A percentile compares a stretch with the other conserved stretches of the same genome.
phyloP scores from a whole-genome alignment of 805 yeast species.

The Candida germanica region DNA sequence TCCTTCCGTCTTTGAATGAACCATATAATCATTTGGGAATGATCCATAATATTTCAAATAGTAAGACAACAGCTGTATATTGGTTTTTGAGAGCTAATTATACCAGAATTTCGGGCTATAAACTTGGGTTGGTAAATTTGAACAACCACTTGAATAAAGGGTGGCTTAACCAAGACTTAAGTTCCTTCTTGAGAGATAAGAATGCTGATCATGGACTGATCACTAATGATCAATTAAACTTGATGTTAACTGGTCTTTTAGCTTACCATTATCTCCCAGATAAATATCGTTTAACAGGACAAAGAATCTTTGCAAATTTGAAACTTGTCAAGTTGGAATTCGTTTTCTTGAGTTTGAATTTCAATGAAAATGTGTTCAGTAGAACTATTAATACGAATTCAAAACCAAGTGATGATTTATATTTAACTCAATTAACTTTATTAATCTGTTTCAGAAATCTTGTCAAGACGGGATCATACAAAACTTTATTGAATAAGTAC shows the following conservation, averaged over 20 bases:
- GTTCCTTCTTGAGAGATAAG: slow-evolving; percentile 2
- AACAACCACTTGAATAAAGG: slow-evolving; percentile 34
- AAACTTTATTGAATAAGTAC: slow-evolving; percentile 8
- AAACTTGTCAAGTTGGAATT: slow-evolving; percentile 22
- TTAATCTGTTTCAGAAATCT: slow-evolving; percentile 21
- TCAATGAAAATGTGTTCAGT: slow-evolving; percentile 10
- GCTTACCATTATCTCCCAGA: slow-evolving; percentile 45
- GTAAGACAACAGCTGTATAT: slow-evolving; percentile 46
- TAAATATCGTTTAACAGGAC: slow-evolving; percentile 20
- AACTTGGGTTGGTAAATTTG: slow-evolving; percentile 48
- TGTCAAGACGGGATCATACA: slow-evolving; percentile 2
- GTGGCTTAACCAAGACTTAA: slow-evolving; percentile 6
- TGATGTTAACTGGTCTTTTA: slow-evolving; percentile 31
- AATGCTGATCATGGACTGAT: background rate
- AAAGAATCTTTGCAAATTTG: slow-evolving; percentile 18
- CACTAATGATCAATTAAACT: slow-evolving; percentile 16
- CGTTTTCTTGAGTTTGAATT: slow-evolving; percentile 20
- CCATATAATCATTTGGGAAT: slow-evolving; percentile 60
- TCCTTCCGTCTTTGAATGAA: slow-evolving; percentile 68
- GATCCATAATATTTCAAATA: slow-evolving; percentile 38
- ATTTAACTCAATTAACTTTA: slow-evolving; percentile 23
- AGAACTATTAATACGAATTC: background rate
- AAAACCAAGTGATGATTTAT: slow-evolving; percentile 10
- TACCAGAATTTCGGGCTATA: slow-evolving; percentile 47
- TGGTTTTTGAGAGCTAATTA: slow-evolving; percentile 56